Evolutionary conservation across 83 land plant species (phyloP), one percentile per base, ranked within the genome.

Genomic region (Diphasiastrum complanatum): DNA sequence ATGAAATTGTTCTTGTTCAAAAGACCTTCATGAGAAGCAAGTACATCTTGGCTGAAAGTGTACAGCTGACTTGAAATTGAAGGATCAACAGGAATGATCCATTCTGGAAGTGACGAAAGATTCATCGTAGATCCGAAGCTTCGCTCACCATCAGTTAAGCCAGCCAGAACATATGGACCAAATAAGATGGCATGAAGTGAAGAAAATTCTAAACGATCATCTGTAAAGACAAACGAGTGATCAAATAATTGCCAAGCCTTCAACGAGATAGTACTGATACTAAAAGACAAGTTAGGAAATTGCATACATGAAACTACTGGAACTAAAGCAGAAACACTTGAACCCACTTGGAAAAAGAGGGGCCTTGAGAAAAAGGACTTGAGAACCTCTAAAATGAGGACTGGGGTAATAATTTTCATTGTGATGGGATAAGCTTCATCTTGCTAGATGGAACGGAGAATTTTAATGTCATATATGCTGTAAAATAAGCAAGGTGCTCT

Each of bases 151-250:
- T 8, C 32, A 45, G 67, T 80, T 50, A 79, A 55, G 36, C 92
- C 98, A 30, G 81, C 88, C 35, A 92, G 85, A 30, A 92, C 69
- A 48, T 81, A 83, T 2, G 96, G 96, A 10, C 98, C 98, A 57
- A 66, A 92, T 1, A 88, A 78, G 4, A 92, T 75, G 52, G 91
- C 96, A 47, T 85, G 64, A 27, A 89, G n/a, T 2, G 98, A 76
- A 22, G 74, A 61, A 67, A 68, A 92, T 20, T 78, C 61, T 5
- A 74, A 49, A 8, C 96, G 81, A 47, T 88, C 86, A 81, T 92
- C 98, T 92, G 95, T 36, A 60, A 12, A 27, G 6, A 14, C 16
- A 22, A 31, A 27, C 20, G 12, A 37, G 20, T 31, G n/a, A n/a
- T n/a, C n/a, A n/a, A n/a, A n/a, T n/a, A n/a, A n/a, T n/a, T n/a